Conservation (phyloP, 1,139 yeast species). For the Geotrichum aggregatum region DNA sequence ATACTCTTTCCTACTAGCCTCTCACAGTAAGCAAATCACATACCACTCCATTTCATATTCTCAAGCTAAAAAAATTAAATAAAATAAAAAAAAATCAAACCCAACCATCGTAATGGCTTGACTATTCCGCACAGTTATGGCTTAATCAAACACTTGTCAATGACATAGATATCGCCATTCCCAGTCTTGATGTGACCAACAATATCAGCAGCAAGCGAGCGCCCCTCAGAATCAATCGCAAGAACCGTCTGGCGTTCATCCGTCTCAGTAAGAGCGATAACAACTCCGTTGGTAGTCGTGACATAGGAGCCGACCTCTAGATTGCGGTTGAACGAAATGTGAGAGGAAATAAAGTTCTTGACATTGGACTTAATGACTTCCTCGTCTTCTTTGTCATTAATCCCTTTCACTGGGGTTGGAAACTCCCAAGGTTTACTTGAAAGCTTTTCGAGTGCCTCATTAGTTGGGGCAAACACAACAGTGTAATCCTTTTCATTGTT, state of each 20-base stretch:
- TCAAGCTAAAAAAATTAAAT: too few relatives aligned
- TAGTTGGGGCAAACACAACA: conserved; percentile 38
- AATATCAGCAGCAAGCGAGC: conserved; percentile 26
- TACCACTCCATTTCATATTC: too few relatives aligned
- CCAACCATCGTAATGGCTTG: too few relatives aligned
- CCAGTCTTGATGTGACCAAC: conserved; percentile 25
- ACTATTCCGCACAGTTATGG: too few relatives aligned
- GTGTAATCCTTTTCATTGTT: conserved; percentile 32
- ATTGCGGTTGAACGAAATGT: conserved; percentile 27
- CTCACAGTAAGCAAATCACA: too few relatives aligned
- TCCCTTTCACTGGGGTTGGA: conserved; percentile 29
- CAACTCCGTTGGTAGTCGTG: conserved; percentile 22
- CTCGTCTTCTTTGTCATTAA: conserved; percentile 29
- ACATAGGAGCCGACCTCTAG: conserved; percentile 24
- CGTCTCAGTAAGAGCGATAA: conserved; percentile 20
- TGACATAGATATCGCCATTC: conserved; percentile 32
- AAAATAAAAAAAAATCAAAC: too few relatives aligned
- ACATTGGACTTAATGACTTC: conserved; percentile 31
- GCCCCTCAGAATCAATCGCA: conserved; percentile 18
- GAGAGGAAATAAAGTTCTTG: conserved; percentile 33
- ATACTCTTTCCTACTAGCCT: too few relatives aligned
- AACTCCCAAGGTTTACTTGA: conserved; percentile 40
- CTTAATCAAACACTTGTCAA: conserved; percentile 24
- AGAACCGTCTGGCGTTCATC: conserved; percentile 17
- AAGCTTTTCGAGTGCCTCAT: conserved; percentile 33